These are phyloP conservation scores for Coemansia guatemalensis DNA, from an alignment of 192 early-diverging fungal species.

Conservation along the genomic window DNA sequence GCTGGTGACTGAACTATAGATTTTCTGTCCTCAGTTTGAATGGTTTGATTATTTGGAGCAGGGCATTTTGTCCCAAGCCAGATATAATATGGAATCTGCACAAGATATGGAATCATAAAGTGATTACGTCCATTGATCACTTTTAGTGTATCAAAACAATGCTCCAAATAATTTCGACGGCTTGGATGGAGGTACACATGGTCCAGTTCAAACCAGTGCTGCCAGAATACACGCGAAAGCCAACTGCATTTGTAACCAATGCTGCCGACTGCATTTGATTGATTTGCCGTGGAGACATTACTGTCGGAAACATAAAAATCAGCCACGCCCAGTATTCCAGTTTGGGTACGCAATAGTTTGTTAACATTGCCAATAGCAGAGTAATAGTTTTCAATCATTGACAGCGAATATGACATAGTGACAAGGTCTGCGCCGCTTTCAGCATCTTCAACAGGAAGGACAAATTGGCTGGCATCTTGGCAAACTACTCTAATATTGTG, in stretches of 20 bases:
- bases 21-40: background rate
- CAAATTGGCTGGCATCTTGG: slow-evolving; percentile 73
- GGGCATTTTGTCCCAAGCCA: slow-evolving; percentile 61
- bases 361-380: slow-evolving; percentile 68
- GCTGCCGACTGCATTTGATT: slow-evolving; percentile 26
- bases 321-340: slow-evolving; percentile 72
- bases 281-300: background rate
- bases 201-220: slow-evolving; percentile 85
- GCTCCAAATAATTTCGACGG: slow-evolving; percentile 83
- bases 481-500: slow-evolving; percentile 77
- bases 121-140: slow-evolving; percentile 69
- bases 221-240: slow-evolving; percentile 83
- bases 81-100: slow-evolving; percentile 86
- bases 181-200: slow-evolving; percentile 77
- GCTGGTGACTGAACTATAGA: background rate
- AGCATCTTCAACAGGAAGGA: slow-evolving; percentile 58
- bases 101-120: slow-evolving; percentile 65
- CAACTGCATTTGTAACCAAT: slow-evolving; percentile 70
- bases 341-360: slow-evolving; percentile 56
- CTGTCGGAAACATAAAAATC: slow-evolving; percentile 76
- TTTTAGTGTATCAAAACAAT: slow-evolving; percentile 77
- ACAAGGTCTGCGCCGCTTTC: slow-evolving; percentile 70
- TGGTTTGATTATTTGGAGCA: too few species aligned
- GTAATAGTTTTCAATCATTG: slow-evolving; percentile 79
- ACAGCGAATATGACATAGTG: slow-evolving; percentile 87